Percentiles rank a stretch among this genome's conserved stretches.
Evolutionary conservation across 257 asterid genomes (phyloP).

Genomic region (Pogostemon cablin): DNA sequence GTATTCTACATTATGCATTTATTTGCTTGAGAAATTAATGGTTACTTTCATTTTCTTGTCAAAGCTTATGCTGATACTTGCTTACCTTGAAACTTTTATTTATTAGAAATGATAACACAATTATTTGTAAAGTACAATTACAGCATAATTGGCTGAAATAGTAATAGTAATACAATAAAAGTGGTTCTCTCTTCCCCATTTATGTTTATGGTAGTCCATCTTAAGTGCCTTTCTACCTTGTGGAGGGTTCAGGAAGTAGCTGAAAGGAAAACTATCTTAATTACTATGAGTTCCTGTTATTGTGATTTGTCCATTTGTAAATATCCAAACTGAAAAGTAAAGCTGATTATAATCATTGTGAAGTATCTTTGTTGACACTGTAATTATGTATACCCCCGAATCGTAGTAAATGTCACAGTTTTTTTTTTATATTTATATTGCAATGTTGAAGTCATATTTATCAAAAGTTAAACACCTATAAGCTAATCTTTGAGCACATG

Average conservation of each 20-base stretch:
- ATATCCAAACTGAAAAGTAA: background rate
- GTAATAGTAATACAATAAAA: background rate
- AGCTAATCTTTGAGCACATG: constrained; percentile 20
- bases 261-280: constrained; percentile 14
- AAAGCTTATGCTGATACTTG: background rate
- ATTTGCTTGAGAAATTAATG: constrained; percentile 13
- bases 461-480: background rate
- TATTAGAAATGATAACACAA: constrained; percentile 11
- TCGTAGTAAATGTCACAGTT: constrained; percentile 7
- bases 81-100: background rate
- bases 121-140: constrained; percentile 13
- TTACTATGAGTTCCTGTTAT: background rate
- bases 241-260: constrained; percentile 1
- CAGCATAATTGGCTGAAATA: constrained; percentile 14
- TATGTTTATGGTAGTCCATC: background rate
- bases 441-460: background rate
- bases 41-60: background rate
- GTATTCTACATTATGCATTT: constrained; percentile 18
- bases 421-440: background rate
- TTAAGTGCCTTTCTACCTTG: constrained; percentile 14
- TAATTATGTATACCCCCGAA: background rate
- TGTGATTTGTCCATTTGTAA: background rate
- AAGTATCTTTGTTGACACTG: constrained; percentile 7
- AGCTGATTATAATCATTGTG: constrained; percentile 16
- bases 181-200: background rate